Conservation (phyloP, 78 protist species). For the Dictyostelium capitatum region DNA sequence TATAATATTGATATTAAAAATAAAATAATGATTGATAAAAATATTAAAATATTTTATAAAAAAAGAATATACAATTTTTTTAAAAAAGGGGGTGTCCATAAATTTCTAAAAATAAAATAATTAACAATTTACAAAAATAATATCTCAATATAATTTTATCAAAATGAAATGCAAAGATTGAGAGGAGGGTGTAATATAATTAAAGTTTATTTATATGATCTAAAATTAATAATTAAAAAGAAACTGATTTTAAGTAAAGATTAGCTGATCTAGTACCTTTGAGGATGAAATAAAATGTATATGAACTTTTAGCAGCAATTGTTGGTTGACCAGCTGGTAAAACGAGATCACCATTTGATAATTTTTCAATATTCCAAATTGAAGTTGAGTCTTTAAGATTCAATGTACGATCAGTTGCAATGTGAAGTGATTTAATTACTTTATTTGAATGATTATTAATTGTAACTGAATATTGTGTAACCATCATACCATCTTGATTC, state of each 20-base stretch:
- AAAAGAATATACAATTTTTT: no score
- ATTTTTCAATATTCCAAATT: conserved; percentile 37
- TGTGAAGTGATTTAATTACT: background rate
- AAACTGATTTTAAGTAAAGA: background rate
- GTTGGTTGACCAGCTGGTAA: conserved; percentile 14
- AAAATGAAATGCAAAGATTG: no score
- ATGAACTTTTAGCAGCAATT: background rate
- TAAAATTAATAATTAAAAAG: no score
- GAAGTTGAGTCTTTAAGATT: background rate
- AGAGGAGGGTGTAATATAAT: no score
- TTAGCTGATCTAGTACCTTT: background rate
- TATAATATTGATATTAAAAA: no score
- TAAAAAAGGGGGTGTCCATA: no score
- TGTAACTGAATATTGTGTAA: conserved; percentile 23
- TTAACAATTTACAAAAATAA: no score
- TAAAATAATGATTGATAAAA: no score
- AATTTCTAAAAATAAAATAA: no score
- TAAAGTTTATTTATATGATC: no score
- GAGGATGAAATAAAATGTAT: background rate
- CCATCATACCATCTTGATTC: background rate
- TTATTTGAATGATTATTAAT: background rate
- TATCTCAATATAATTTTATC: no score
- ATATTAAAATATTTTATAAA: no score
- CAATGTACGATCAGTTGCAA: conserved; percentile 25
- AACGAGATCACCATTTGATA: background rate